Percentiles rank a stretch among this genome's conserved stretches.
Evolutionary conservation across 345 rosid species (phyloP).

Genomic region (Kandelia obovata): DNA sequence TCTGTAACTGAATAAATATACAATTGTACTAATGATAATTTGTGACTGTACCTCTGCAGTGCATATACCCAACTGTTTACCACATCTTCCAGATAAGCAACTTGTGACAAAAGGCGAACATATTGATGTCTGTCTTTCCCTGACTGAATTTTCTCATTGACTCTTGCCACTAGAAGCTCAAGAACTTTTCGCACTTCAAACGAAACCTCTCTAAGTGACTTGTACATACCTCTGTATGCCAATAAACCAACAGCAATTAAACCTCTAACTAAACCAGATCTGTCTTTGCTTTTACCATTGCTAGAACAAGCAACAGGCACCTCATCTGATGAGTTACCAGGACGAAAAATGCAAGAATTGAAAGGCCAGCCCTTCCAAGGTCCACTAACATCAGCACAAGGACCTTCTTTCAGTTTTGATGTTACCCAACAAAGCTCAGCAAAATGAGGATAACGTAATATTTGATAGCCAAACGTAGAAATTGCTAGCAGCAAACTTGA

Average conservation of each 20-base stretch:
- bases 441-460: slow-evolving; percentile 86
- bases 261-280: slow-evolving; percentile 68
- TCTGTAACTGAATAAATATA: slow-evolving; percentile 12
- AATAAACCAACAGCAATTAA: slow-evolving; percentile 79
- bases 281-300: slow-evolving; percentile 59
- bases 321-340: slow-evolving; percentile 44
- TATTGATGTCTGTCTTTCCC: slow-evolving; percentile 80
- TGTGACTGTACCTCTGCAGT: slow-evolving; percentile 60
- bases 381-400: slow-evolving; percentile 67
- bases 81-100: slow-evolving; percentile 87
- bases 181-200: slow-evolving; percentile 81
- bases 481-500: slow-evolving; percentile 67
- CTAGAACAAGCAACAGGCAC: slow-evolving; percentile 40
- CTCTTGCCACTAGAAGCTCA: slow-evolving; percentile 72
- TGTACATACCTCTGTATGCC: slow-evolving; percentile 74
- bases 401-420: slow-evolving; percentile 92
- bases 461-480: slow-evolving; percentile 79
- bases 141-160: slow-evolving; percentile 65
- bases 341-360: slow-evolving; percentile 82
- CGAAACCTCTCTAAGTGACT: slow-evolving; percentile 70
- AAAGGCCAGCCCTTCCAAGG: slow-evolving; percentile 98
- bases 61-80: slow-evolving; percentile 85
- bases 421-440: slow-evolving; percentile 98
- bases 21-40: slow-evolving; percentile 10
- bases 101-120: slow-evolving; percentile 77